Percentiles rank a stretch among this genome's conserved stretches.
Evolutionary conservation across 2,329 filamentous ascomycete genomes (phyloP).

Genomic region (Lizonia empirigonia): DNA sequence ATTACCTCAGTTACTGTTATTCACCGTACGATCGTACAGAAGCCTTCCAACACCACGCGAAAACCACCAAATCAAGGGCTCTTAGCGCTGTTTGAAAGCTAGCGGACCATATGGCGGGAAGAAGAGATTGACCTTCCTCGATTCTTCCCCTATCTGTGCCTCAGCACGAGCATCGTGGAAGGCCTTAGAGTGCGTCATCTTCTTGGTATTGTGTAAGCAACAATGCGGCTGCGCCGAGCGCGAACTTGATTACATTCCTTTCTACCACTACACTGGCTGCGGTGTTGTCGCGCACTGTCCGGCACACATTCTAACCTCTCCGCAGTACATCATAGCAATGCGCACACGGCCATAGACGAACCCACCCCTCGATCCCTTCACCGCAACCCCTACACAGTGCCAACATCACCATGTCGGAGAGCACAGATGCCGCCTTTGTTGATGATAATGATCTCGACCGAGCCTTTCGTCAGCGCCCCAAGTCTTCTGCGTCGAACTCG

Average conservation of each 20-base stretch:
- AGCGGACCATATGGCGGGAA: conserved; percentile 29
- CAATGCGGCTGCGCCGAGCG: conserved; percentile 15
- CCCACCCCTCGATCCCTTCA: conserved; percentile 1
- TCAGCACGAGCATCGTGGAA: neutral
- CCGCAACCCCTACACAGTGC: neutral
- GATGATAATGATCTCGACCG: conserved; percentile 41
- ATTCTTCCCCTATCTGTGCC: neutral
- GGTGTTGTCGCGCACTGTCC: neutral
- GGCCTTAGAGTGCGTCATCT: conserved; percentile 1
- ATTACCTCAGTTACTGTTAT: no score
- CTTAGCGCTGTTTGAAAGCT: conserved; percentile 1
- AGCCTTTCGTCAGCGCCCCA: conserved; percentile 24
- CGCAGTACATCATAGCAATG: conserved; percentile 21
- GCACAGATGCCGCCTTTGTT: conserved; percentile 36
- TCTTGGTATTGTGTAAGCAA: conserved; percentile 38
- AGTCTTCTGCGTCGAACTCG: conserved; percentile 15
- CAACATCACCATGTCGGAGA: conserved; percentile 26
- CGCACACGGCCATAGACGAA: conserved; percentile 17
- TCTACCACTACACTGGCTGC: neutral
- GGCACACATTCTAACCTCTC: neutral
- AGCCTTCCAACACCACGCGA: no score
- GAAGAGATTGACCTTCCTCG: conserved; percentile 1
- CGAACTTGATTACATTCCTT: conserved; percentile 13
- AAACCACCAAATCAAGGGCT: conserved; percentile 1
- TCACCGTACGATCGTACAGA: no score